Evolutionary conservation across 2,329 filamentous ascomycete species (phyloP).

Genomic region (Seiridium cupressi): DNA sequence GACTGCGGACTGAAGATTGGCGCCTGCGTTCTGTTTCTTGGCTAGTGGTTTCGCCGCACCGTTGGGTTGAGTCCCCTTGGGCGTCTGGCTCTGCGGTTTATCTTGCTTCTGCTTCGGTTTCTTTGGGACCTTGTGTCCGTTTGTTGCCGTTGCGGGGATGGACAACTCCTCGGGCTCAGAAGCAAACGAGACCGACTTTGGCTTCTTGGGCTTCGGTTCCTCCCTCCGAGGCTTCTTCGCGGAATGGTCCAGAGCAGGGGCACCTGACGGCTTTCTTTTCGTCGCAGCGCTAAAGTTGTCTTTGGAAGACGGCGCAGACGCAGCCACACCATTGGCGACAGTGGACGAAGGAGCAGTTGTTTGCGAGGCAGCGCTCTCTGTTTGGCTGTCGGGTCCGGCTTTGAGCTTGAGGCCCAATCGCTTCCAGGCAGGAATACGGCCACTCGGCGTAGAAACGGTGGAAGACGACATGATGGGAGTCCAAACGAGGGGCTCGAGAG

Average conservation of each 20-base stretch:
- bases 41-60: slow-evolving; percentile 22
- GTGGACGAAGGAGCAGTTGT: slow-evolving; percentile 16
- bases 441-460: slow-evolving; percentile 23
- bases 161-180: slow-evolving; percentile 16
- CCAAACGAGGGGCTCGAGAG: neutral
- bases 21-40: slow-evolving; percentile 27
- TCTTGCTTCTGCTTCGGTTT: slow-evolving; percentile 31
- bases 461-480: slow-evolving; percentile 40
- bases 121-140: slow-evolving; percentile 18
- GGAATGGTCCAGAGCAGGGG: slow-evolving; percentile 27
- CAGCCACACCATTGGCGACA: slow-evolving; percentile 6
- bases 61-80: slow-evolving; percentile 31
- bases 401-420: slow-evolving; percentile 64
- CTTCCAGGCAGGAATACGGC: slow-evolving; percentile 58
- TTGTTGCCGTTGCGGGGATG: slow-evolving; percentile 13
- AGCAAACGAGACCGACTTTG: slow-evolving; percentile 45
- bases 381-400: slow-evolving; percentile 30
- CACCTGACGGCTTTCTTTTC: slow-evolving; percentile 30
- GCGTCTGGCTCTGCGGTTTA: slow-evolving; percentile 7
- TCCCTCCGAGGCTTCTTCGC: slow-evolving; percentile 29
- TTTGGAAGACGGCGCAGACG: slow-evolving; percentile 1
- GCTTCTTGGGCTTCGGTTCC: slow-evolving; percentile 39
- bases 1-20: slow-evolving; percentile 63
- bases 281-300: slow-evolving; percentile 11
- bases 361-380: slow-evolving; percentile 23